Percentiles rank a stretch among this genome's conserved stretches.
Conservation (phyloP, 176 grass and related monocot species). For the Poa annua region DNA sequence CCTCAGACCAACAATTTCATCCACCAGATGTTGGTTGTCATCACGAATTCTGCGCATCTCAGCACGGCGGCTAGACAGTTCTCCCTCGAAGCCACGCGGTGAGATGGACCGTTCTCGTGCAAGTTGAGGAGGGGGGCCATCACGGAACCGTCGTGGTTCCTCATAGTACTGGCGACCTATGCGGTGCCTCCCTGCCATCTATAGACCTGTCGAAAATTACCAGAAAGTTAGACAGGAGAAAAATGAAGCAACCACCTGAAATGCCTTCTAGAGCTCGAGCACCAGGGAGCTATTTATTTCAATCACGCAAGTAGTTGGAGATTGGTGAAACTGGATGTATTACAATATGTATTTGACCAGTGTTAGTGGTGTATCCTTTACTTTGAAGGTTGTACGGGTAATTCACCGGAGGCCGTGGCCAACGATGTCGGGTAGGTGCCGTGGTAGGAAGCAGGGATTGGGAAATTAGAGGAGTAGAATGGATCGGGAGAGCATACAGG, state of each 20-base stretch:
- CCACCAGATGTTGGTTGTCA: conserved; percentile 50
- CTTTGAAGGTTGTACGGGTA: no score
- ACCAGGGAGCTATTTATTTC: conserved; percentile 8
- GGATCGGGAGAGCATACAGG: no score
- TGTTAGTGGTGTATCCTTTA: no score
- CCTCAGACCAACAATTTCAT: conserved; percentile 58
- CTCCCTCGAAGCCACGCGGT: conserved; percentile 49
- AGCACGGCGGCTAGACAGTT: conserved; percentile 50
- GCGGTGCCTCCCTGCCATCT: conserved; percentile 63
- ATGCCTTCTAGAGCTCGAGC: background rate
- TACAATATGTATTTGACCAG: no score
- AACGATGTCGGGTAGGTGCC: no score
- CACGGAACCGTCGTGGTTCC: conserved; percentile 42
- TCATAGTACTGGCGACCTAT: conserved; percentile 41
- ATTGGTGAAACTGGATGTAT: background rate
- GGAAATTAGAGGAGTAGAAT: no score
- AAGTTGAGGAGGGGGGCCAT: conserved; percentile 46
- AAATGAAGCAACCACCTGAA: background rate
- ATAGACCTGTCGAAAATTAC: conserved; percentile 36
- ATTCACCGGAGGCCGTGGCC: no score
- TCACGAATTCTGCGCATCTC: conserved; percentile 61
- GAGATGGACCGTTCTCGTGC: conserved; percentile 44
- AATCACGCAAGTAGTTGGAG: background rate
- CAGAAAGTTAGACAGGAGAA: conserved; percentile 15
- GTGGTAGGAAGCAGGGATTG: no score